Evolutionary conservation across 2,329 filamentous ascomycete species (phyloP).

Genomic region (Lachnellula suecica): DNA sequence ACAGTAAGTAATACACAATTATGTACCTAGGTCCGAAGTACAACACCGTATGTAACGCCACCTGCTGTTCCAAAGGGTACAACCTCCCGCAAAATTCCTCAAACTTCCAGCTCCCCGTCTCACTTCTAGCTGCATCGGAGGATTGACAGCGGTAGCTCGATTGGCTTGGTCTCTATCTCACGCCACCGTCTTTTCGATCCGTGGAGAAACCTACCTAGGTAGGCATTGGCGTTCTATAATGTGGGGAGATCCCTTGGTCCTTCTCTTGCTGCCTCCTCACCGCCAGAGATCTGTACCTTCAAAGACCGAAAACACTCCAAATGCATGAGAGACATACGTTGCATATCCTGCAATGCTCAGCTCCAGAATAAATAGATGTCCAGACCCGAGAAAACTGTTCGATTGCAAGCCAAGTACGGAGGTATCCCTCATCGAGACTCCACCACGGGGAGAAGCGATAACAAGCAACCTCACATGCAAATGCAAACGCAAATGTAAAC

Average conservation of each 20-base stretch:
- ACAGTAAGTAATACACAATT: too few relatives aligned
- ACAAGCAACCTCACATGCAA: slow-evolving; percentile 16
- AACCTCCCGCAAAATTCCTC: neutral
- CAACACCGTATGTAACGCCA: too few relatives aligned
- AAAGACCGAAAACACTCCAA: neutral
- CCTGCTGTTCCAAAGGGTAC: neutral
- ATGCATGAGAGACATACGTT: neutral
- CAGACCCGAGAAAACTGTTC: neutral
- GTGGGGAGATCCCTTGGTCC: neutral
- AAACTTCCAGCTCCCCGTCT: neutral
- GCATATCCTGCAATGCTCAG: slow-evolving; percentile 10
- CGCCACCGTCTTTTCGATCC: slow-evolving; percentile 7
- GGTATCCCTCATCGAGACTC: neutral
- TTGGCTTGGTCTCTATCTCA: slow-evolving; percentile 6
- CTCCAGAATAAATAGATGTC: neutral
- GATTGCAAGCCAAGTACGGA: neutral
- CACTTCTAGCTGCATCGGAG: neutral
- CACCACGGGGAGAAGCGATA: neutral
- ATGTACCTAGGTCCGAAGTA: too few relatives aligned
- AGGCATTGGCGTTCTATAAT: neutral
- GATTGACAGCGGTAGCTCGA: slow-evolving; percentile 18
- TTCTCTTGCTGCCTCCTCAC: slow-evolving; percentile 13
- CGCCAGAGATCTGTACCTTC: slow-evolving; percentile 9
- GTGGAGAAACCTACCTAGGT: slow-evolving; percentile 19
- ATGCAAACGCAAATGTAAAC: too few relatives aligned